Evolutionary conservation across 495 filamentous ascomycete species (phyloP).

Genomic region (Aspergillus hancockii): DNA sequence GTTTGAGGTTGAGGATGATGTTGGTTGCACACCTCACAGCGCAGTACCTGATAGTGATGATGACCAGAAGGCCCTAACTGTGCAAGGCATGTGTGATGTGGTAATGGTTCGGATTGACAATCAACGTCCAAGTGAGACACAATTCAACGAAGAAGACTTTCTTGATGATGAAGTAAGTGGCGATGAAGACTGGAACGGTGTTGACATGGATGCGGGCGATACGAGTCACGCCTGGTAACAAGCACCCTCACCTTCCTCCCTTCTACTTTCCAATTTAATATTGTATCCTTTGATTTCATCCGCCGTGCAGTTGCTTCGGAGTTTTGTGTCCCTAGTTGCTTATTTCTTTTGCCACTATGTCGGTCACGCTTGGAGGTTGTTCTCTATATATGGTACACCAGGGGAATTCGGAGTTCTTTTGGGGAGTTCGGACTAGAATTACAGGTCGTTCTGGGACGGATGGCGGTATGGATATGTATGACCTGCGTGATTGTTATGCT

Average conservation of each 20-base stretch:
- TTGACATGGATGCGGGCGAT: slow-evolving; percentile 29
- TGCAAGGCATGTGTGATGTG: slow-evolving; percentile 77
- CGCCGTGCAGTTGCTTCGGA: neutral
- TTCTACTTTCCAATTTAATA: neutral
- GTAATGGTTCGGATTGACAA: slow-evolving; percentile 85
- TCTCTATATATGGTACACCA: slow-evolving; percentile 4
- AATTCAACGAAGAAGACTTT: slow-evolving; percentile 77
- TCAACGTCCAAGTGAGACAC: slow-evolving; percentile 71
- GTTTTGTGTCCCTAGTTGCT: neutral
- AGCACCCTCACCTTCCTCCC: neutral
- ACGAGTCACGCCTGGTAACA: slow-evolving; percentile 32
- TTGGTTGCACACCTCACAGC: slow-evolving; percentile 1
- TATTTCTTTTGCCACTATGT: neutral
- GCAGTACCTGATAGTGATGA: slow-evolving; percentile 15
- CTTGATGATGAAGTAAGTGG: slow-evolving; percentile 68
- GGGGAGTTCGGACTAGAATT: slow-evolving; percentile 4
- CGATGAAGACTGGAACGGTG: slow-evolving; percentile 78
- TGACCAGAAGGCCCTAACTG: slow-evolving; percentile 31
- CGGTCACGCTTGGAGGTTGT: neutral
- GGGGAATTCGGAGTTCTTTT: slow-evolving; percentile 1
- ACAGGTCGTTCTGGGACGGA: neutral
- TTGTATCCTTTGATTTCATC: neutral
- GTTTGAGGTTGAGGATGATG: slow-evolving; percentile 21
- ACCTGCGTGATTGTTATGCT: neutral
- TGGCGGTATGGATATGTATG: neutral